phyloP scores from a whole-genome alignment of 805 yeast genomes.

The Saccharomycopsis sp. region DNA sequence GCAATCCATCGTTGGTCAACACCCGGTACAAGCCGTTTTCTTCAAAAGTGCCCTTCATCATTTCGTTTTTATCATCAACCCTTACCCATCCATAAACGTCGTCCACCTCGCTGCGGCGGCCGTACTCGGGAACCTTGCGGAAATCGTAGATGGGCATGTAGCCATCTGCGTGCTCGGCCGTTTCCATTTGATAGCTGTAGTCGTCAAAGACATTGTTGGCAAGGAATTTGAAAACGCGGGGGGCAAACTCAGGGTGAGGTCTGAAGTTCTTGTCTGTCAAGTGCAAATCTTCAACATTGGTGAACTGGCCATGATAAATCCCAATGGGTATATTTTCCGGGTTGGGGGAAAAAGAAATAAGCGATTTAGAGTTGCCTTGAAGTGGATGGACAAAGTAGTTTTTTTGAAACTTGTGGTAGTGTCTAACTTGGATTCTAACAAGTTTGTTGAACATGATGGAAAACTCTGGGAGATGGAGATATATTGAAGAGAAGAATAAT shows the following conservation, averaged over 20 bases:
- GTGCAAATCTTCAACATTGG: slow-evolving; percentile 1
- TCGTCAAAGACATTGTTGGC: slow-evolving; percentile 31
- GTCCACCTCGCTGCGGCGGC: slow-evolving; percentile 61
- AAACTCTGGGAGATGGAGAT: too few relatives aligned
- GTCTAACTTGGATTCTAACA: too few relatives aligned
- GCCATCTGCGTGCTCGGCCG: slow-evolving; percentile 40
- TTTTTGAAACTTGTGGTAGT: too few relatives aligned
- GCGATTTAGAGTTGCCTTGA: background rate
- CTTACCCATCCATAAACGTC: slow-evolving; percentile 63
- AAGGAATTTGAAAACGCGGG: slow-evolving; percentile 24
- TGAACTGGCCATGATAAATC: background rate
- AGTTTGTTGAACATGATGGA: too few relatives aligned
- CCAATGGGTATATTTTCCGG: slow-evolving; percentile 7
- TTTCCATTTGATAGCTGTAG: slow-evolving; percentile 46
- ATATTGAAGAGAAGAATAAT: too few relatives aligned
- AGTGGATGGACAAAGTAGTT: slow-evolving; percentile 13
- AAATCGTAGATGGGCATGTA: slow-evolving; percentile 68
- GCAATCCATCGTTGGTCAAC: slow-evolving; percentile 38
- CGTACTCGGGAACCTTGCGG: slow-evolving; percentile 53
- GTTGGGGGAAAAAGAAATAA: slow-evolving; percentile 5
- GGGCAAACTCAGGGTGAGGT: slow-evolving; percentile 25
- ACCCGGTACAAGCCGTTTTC: slow-evolving; percentile 50
- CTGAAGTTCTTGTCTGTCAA: slow-evolving; percentile 21
- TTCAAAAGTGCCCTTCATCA: slow-evolving; percentile 48
- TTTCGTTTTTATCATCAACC: slow-evolving; percentile 46